Evolutionary conservation across 257 asterid species (phyloP).

Genomic region (Solanum lycopersicoides): DNA sequence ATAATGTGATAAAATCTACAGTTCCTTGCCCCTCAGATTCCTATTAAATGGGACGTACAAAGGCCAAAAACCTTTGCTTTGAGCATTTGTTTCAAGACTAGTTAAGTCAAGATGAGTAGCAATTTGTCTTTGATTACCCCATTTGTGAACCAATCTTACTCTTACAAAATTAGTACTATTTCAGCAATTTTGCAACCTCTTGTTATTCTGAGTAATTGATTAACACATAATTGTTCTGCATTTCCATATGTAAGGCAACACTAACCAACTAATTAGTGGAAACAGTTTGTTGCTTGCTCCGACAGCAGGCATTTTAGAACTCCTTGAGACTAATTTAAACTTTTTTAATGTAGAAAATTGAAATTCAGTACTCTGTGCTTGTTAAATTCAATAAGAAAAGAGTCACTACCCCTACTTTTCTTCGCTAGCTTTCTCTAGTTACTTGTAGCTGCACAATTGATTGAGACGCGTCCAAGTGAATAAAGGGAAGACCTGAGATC

Average conservation of each 20-base stretch:
- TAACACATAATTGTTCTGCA: background rate
- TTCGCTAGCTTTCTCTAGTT: background rate
- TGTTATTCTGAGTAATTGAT: background rate
- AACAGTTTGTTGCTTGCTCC: background rate
- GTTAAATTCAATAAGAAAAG: background rate
- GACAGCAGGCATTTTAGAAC: background rate
- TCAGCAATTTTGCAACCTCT: background rate
- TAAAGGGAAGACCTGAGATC: background rate
- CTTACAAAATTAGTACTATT: background rate
- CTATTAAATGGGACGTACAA: background rate
- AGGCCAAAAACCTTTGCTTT: background rate
- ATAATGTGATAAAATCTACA: background rate
- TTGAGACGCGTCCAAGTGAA: background rate
- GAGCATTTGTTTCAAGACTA: conserved; percentile 6
- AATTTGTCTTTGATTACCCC: conserved; percentile 35
- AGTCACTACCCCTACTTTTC: background rate
- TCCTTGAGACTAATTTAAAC: background rate
- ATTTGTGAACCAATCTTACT: background rate
- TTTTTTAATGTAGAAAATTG: background rate
- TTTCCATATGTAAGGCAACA: background rate
- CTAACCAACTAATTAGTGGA: background rate
- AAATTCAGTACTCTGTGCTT: background rate
- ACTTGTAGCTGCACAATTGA: background rate
- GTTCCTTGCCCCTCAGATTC: background rate
- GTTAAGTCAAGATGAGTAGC: conserved; percentile 44